These are phyloP conservation scores for Tolypocladium ophioglossoides DNA, from an alignment of 2,329 filamentous ascomycete species.

Conservation along the genomic window DNA sequence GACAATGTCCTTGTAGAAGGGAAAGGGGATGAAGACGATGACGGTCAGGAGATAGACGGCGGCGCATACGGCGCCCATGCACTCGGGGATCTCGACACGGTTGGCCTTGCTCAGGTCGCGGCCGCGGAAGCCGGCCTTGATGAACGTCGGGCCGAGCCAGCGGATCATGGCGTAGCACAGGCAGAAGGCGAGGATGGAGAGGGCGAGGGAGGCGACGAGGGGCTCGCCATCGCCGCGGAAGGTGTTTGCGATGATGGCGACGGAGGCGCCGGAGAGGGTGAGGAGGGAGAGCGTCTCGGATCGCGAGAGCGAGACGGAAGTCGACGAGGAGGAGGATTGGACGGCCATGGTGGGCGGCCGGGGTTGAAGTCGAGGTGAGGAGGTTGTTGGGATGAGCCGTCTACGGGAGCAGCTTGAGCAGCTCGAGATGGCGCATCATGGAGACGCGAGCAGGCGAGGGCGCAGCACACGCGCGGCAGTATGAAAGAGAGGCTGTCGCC, in stretches of 20 bases:
- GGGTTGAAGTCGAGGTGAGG: neutral
- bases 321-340: conserved; percentile 15
- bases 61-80: conserved; percentile 90
- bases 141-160: conserved; percentile 87
- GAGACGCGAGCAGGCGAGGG: neutral
- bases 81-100: conserved; percentile 76
- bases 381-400: neutral
- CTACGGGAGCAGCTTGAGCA: neutral
- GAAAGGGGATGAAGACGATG: conserved; percentile 90
- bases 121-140: conserved; percentile 79
- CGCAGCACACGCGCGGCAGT: neutral
- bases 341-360: conserved; percentile 14
- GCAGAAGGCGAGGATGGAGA: conserved; percentile 76
- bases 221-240: conserved; percentile 81
- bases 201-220: conserved; percentile 75
- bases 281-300: conserved; percentile 45
- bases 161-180: conserved; percentile 76
- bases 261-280: conserved; percentile 55
- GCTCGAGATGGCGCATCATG: neutral
- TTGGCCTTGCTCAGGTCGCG: conserved; percentile 68
- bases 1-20: conserved; percentile 97
- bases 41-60: conserved; percentile 83
- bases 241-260: conserved; percentile 68
- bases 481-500: neutral
- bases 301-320: conserved; percentile 32